Conservation (phyloP, 768 basidiomycete species). For the Mycena pura region DNA sequence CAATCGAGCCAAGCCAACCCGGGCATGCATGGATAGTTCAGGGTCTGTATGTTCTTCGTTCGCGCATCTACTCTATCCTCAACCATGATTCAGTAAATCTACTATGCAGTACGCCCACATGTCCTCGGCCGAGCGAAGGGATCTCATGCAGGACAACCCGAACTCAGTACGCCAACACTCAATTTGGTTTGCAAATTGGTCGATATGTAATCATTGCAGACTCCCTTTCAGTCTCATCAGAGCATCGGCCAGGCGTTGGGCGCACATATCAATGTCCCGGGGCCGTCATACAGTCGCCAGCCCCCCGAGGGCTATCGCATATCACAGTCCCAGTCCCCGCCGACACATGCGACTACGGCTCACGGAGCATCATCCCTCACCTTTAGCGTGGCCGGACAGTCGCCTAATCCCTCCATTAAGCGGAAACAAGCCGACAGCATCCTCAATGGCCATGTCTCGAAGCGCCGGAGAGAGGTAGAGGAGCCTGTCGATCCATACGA, state of each 20-base stretch:
- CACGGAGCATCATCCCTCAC: slow-evolving; percentile 45
- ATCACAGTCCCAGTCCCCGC: slow-evolving; percentile 34
- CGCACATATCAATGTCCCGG: slow-evolving; percentile 32
- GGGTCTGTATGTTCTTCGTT: slow-evolving; percentile 18
- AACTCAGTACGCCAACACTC: slow-evolving; percentile 57
- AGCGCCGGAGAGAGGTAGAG: slow-evolving; percentile 55
- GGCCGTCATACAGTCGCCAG: slow-evolving; percentile 40
- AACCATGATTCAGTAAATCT: slow-evolving; percentile 53
- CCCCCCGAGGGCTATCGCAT: slow-evolving; percentile 33
- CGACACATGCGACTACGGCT: slow-evolving; percentile 41
- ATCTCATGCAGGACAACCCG: slow-evolving; percentile 60
- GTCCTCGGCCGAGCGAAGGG: slow-evolving; percentile 56
- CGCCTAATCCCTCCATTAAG: slow-evolving; percentile 49
- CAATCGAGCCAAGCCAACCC: slow-evolving; percentile 11
- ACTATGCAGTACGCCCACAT: slow-evolving; percentile 69
- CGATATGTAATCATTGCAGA: slow-evolving; percentile 44
- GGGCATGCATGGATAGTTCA: slow-evolving; percentile 20
- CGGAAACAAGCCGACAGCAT: slow-evolving; percentile 58
- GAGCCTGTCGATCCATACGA: slow-evolving; percentile 51
- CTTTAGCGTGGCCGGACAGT: slow-evolving; percentile 33
- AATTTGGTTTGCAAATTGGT: slow-evolving; percentile 29
- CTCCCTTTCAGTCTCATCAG: slow-evolving; percentile 62
- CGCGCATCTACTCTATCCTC: neutral
- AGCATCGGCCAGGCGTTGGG: slow-evolving; percentile 69
- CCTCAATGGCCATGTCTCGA: slow-evolving; percentile 44